These are phyloP conservation scores for Yamadazyma paraphyllophila DNA, from an alignment of 805 yeast genomes.

Conservation along the genomic window DNA sequence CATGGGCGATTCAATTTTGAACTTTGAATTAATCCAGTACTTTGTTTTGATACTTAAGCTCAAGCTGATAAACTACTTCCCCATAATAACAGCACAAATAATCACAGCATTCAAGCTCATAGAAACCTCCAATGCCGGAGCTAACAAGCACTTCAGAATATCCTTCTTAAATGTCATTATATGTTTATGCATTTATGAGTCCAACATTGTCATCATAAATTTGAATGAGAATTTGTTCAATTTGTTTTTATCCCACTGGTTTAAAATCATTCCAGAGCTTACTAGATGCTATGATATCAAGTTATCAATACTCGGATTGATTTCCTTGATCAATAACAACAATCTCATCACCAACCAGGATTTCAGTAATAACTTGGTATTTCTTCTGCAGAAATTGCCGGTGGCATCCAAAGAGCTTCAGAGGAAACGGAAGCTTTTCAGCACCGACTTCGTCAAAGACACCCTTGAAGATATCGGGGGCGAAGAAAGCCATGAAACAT, in stretches of 20 bases:
- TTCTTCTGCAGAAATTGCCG: conserved; percentile 58
- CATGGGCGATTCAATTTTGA: conserved; percentile 53
- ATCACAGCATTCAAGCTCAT: conserved; percentile 3
- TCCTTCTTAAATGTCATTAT: conserved; percentile 60
- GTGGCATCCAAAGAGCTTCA: conserved; percentile 65
- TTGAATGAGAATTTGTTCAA: conserved; percentile 40
- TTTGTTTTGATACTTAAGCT: conserved; percentile 57
- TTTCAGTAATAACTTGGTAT: conserved; percentile 12
- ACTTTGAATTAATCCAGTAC: conserved; percentile 63
- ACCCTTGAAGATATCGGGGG: conserved; percentile 5
- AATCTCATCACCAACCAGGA: conserved; percentile 14
- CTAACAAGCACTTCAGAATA: conserved; percentile 42
- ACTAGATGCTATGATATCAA: conserved; percentile 80
- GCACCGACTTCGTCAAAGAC: conserved; percentile 12
- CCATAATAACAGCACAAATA: conserved; percentile 4
- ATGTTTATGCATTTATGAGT: conserved; percentile 61
- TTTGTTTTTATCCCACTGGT: conserved; percentile 64
- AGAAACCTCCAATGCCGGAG: conserved; percentile 29
- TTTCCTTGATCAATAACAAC: conserved; percentile 42
- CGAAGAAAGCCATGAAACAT: background rate
- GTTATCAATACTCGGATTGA: conserved; percentile 64
- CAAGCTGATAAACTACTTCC: conserved; percentile 7
- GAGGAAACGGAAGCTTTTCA: conserved; percentile 58
- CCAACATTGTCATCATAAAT: conserved; percentile 50
- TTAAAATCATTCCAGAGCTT: conserved; percentile 51